These are phyloP conservation scores for Paraphoma sp. DNA, from an alignment of 2,329 filamentous ascomycete species.

Conservation along the genomic window DNA sequence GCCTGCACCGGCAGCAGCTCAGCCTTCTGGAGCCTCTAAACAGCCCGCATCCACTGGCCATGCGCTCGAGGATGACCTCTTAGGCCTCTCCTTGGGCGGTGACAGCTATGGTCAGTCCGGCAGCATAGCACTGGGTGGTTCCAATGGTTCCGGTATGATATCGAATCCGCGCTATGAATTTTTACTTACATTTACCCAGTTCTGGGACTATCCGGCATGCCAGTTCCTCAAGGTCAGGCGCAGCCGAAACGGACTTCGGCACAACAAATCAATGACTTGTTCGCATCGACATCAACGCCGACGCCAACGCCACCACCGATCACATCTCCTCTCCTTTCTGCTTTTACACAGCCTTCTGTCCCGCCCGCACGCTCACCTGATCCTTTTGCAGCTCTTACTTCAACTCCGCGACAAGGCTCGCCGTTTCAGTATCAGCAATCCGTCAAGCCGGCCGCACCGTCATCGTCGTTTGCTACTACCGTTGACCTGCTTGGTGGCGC, in stretches of 20 bases:
- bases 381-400: constrained; percentile 66
- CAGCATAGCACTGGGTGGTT: constrained; percentile 78
- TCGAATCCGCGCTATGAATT: background rate
- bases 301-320: constrained; percentile 45
- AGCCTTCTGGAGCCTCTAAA: constrained; percentile 48
- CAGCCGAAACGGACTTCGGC: constrained; percentile 53
- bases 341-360: constrained; percentile 45
- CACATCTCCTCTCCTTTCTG: constrained; percentile 54
- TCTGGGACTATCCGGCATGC: constrained; percentile 41
- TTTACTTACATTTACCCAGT: constrained; percentile 27
- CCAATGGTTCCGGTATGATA: constrained; percentile 48
- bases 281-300: constrained; percentile 57
- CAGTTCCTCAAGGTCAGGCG: constrained; percentile 37
- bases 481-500: constrained; percentile 48
- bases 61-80: constrained; percentile 85
- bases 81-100: constrained; percentile 81
- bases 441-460: constrained; percentile 42
- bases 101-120: constrained; percentile 75
- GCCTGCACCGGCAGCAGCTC: constrained; percentile 50
- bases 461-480: constrained; percentile 28
- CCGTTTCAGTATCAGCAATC: constrained; percentile 58
- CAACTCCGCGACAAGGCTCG: constrained; percentile 58
- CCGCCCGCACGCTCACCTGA: constrained; percentile 52
- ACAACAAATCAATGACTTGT: constrained; percentile 64
- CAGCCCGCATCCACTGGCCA: constrained; percentile 60